A percentile compares a stretch with the other conserved stretches of the same genome.
phyloP scores from a whole-genome alignment of 805 yeast species.

The Suhomyces sp. region DNA sequence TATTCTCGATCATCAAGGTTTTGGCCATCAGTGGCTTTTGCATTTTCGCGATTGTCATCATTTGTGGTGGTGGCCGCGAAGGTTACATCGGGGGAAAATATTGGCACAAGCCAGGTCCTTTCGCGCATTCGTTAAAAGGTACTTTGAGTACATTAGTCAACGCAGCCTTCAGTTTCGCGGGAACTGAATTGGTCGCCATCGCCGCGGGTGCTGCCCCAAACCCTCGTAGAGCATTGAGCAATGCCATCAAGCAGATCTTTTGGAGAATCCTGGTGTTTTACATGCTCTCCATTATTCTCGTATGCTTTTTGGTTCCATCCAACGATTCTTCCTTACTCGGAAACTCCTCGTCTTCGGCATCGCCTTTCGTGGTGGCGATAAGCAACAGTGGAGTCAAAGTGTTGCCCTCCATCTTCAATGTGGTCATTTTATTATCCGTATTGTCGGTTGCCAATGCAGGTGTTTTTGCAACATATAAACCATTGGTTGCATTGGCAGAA shows the following conservation, averaged over 20 bases:
- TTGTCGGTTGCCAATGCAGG: constrained; percentile 36
- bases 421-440: constrained; percentile 31
- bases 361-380: constrained; percentile 41
- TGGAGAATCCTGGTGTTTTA: constrained; percentile 53
- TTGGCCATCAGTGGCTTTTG: constrained; percentile 26
- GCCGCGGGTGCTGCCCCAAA: constrained; percentile 55
- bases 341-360: constrained; percentile 23
- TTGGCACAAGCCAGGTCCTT: constrained; percentile 57
- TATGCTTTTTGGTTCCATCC: constrained; percentile 56
- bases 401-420: constrained; percentile 33
- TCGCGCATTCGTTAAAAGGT: constrained; percentile 54
- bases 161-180: constrained; percentile 60
- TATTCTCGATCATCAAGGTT: constrained; percentile 25
- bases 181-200: constrained; percentile 55
- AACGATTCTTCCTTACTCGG: constrained; percentile 27
- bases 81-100: constrained; percentile 51
- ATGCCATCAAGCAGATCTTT: constrained; percentile 52
- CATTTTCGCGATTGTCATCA: constrained; percentile 33
- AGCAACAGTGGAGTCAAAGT: constrained; percentile 27
- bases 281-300: constrained; percentile 44
- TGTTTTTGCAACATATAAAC: constrained; percentile 38
- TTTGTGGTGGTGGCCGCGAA: constrained; percentile 35
- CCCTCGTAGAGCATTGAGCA: constrained; percentile 54
- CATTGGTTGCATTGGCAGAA: constrained; percentile 62
- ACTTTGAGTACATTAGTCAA: constrained; percentile 50